Percentiles rank a stretch among this genome's conserved stretches.
phyloP scores from a whole-genome alignment of 2,329 filamentous ascomycete genomes.

The Colletotrichum australisinense region DNA sequence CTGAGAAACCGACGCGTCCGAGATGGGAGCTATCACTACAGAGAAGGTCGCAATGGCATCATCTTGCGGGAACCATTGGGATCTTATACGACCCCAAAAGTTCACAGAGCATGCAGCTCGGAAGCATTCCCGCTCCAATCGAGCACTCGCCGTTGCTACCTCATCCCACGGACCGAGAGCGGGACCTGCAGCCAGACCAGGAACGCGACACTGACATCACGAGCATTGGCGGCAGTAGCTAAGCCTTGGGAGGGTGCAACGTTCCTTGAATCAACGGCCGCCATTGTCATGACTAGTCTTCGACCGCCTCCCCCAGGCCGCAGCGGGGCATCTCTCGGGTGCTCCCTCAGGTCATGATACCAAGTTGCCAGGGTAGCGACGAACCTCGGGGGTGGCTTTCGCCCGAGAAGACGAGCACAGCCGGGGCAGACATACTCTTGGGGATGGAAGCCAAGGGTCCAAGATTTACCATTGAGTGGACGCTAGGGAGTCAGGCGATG shows the following conservation, averaged over 20 bases:
- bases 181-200: conserved; percentile 19
- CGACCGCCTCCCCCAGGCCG: conserved; percentile 11
- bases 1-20: background rate
- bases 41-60: background rate
- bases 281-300: conserved; percentile 18
- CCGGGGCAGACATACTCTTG: background rate
- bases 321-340: conserved; percentile 31
- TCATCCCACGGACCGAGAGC: conserved; percentile 11
- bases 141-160: background rate
- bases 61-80: background rate
- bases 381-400: conserved; percentile 18
- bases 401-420: conserved; percentile 25
- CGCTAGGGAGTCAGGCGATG: conserved; percentile 1
- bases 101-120: background rate
- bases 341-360: conserved; percentile 1
- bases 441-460: background rate
- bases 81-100: conserved; percentile 13
- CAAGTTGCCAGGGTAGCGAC: background rate
- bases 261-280: background rate
- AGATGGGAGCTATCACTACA: background rate
- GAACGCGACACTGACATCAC: conserved; percentile 31
- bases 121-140: background rate
- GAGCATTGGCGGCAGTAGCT: conserved; percentile 12
- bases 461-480: background rate
- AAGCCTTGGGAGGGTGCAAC: background rate